These are phyloP conservation scores for Endocladia muricata DNA, from an alignment of 31 red algal genomes.

Conservation along the genomic window DNA sequence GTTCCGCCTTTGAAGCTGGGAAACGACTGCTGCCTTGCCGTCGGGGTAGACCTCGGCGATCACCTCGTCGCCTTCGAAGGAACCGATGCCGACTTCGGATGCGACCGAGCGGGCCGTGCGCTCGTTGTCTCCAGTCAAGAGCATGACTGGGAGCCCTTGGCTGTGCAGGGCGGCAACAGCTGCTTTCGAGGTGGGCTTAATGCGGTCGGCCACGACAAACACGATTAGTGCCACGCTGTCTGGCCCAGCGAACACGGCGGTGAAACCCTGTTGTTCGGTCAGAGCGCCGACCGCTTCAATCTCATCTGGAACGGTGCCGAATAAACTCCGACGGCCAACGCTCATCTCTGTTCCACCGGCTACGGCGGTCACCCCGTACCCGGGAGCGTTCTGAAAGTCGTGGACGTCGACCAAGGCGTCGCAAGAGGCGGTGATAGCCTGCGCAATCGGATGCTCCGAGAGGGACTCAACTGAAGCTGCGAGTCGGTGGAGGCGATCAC, in stretches of 20 bases:
- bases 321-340: background rate
- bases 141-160: background rate
- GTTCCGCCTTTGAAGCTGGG: background rate
- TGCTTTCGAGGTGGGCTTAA: background rate
- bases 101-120: conserved; percentile 38
- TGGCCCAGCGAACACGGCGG: background rate
- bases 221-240: background rate
- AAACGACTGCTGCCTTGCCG: conserved; percentile 1
- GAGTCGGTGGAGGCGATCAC: background rate
- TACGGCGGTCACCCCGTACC: background rate
- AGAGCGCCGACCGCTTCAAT: background rate
- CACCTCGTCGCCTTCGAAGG: background rate
- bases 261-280: background rate
- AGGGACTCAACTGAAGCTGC: background rate
- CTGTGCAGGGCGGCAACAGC: background rate
- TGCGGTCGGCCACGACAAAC: background rate
- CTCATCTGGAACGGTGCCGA: background rate
- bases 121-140: conserved; percentile 44
- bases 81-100: conserved; percentile 16
- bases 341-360: background rate
- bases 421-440: background rate
- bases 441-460: background rate
- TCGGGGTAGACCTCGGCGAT: conserved; percentile 26
- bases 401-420: background rate
- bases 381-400: background rate